Conservation (phyloP, 352 stramenopile species). For the Globisporangium okanoganense region DNA sequence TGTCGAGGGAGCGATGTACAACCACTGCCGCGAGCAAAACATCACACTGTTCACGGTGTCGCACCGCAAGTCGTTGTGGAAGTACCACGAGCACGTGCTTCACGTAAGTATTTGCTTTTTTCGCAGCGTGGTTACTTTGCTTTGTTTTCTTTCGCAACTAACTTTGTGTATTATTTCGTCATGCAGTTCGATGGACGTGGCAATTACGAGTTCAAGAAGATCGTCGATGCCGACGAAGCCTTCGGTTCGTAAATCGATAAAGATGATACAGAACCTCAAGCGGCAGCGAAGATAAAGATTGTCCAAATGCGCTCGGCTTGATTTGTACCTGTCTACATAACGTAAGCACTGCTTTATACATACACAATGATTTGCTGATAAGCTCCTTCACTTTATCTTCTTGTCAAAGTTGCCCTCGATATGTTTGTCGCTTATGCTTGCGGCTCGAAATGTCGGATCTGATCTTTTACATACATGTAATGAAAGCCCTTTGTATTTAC, state of each 20-base stretch:
- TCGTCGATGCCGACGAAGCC: conserved; percentile 67
- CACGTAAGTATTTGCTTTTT: conserved; percentile 37
- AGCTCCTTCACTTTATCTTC: not conserved
- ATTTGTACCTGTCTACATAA: not conserved
- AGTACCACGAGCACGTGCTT: conserved; percentile 86
- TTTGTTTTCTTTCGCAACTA: not conserved
- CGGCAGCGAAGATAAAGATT: not conserved
- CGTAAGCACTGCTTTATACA: conserved; percentile 6
- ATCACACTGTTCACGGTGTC: conserved; percentile 92
- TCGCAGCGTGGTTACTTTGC: not conserved
- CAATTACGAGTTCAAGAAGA: conserved; percentile 86
- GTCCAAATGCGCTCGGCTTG: not conserved
- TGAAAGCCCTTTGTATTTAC: too few species aligned
- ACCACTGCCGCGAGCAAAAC: conserved; percentile 74
- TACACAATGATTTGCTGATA: not conserved
- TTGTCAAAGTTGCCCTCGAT: too few species aligned
- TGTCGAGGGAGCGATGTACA: conserved; percentile 88
- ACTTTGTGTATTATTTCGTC: not conserved
- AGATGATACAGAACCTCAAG: not conserved
- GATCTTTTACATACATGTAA: too few species aligned
- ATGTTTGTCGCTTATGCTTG: too few species aligned
- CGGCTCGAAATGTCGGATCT: too few species aligned
- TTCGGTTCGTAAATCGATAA: conserved; percentile 59
- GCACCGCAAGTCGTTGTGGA: conserved; percentile 88
- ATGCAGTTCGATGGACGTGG: conserved; percentile 79